Base-by-base conservation (phyloP, 208 protist species). In the Pavlovales sp. region DNA sequence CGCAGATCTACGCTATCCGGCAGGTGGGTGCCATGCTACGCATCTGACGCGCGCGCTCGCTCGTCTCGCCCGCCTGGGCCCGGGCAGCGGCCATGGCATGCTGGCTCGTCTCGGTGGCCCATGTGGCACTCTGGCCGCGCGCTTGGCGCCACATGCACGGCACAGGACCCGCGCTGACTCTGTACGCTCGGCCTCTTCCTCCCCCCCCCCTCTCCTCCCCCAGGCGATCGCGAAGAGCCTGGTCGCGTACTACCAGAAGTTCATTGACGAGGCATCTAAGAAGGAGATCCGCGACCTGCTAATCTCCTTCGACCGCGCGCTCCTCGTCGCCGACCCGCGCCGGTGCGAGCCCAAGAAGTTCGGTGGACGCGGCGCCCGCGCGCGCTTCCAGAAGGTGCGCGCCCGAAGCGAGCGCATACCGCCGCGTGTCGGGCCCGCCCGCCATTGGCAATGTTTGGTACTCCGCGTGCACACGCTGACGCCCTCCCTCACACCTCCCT, bases 341-440 rank as follows among this genome's bases (percentile, higher is more conserved):
- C 96, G 98, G 93, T 98, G 96, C 94, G 98, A 99, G 95, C 96
- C 98, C 88, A 99, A 99, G 98, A 99, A 99, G 94, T 99, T 99
- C 94, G 99, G 98, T 91, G 98, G 98, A 94, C 97, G 96, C 91
- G 98, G 97, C 96, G 98, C 98, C 92, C 96, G 99, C 91, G 97
- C 98, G 36, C 95, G 98, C 93, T 98, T 97, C 95, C 98, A 99
- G 93, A 99, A 99, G 95, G n/a, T n/a, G n/a, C n/a, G n/a, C n/a
- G n/a, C n/a, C n/a, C n/a, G n/a, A n/a, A n/a, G n/a, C n/a, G n/a
- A n/a, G n/a, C n/a, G n/a, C n/a, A n/a, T n/a, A n/a, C n/a, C n/a
- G n/a, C n/a, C n/a, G n/a, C n/a, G n/a, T n/a, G n/a, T n/a, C n/a
- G n/a, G n/a, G n/a, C n/a, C n/a, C n/a, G n/a, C n/a, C n/a, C n/a